phyloP scores from a whole-genome alignment of 148 eudicot species.

The Diospyros kaki region DNA sequence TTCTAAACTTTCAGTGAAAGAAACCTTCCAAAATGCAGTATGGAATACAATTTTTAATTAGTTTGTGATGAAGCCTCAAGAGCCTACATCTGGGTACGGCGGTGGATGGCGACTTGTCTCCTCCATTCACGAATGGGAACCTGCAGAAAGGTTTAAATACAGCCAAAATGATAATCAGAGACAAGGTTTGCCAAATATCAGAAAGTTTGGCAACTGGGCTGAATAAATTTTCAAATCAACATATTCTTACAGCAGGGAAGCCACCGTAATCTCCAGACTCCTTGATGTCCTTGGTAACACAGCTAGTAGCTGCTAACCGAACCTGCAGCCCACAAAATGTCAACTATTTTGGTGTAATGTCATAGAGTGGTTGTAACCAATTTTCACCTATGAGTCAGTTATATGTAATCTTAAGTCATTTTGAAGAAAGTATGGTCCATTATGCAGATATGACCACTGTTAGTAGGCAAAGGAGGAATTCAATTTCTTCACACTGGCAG shows the following conservation, averaged over 20 bases:
- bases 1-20: too few species aligned
- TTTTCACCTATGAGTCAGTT: neutral
- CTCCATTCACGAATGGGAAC: conserved; percentile 72
- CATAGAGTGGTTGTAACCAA: neutral
- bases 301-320: conserved; percentile 80
- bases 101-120: conserved; percentile 59
- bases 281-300: conserved; percentile 77
- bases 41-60: too few species aligned
- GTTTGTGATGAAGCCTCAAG: too few species aligned
- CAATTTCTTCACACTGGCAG: neutral
- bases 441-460: neutral
- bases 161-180: neutral
- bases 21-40: too few species aligned
- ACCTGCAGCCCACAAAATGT: conserved; percentile 42
- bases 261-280: conserved; percentile 93
- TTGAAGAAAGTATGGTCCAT: neutral
- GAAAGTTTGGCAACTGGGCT: neutral
- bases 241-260: conserved; percentile 81
- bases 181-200: too few species aligned
- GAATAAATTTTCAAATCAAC: neutral
- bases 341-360: neutral
- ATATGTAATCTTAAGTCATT: neutral
- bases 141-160: conserved; percentile 23
- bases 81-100: conserved; percentile 16
- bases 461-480: neutral